These are phyloP conservation scores for Neoboletus magnificus DNA, from an alignment of 768 basidiomycete species.

Conservation along the genomic window DNA sequence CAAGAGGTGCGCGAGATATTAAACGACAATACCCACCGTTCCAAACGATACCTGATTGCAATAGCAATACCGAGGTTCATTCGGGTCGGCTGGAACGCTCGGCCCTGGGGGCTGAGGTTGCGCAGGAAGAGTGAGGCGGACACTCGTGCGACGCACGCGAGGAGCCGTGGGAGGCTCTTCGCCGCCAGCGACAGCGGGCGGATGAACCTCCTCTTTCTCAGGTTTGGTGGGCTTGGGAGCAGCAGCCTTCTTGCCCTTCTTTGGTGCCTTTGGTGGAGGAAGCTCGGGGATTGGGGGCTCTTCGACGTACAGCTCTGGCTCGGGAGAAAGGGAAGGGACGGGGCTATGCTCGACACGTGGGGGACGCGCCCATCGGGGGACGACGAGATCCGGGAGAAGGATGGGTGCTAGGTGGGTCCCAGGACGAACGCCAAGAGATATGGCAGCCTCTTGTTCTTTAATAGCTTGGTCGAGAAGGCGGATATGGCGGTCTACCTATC, in stretches of 20 bases:
- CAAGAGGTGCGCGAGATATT: neutral
- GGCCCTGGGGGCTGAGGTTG: constrained; percentile 18
- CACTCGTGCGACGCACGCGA: constrained; percentile 24
- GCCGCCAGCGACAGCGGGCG: neutral
- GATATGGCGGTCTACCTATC: constrained; percentile 76
- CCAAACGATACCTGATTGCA: constrained; percentile 81
- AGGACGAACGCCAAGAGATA: constrained; percentile 50
- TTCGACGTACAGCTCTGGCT: constrained; percentile 20
- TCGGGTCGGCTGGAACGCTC: constrained; percentile 35
- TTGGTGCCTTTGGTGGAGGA: constrained; percentile 15
- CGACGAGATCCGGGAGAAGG: constrained; percentile 59
- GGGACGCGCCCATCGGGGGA: constrained; percentile 51
- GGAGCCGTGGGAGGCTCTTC: constrained; percentile 7
- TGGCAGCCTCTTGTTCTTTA: constrained; percentile 54
- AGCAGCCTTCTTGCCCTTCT: constrained; percentile 24
- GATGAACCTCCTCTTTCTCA: constrained; percentile 18
- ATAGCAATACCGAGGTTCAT: constrained; percentile 71
- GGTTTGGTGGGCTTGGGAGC: constrained; percentile 8
- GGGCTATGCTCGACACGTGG: constrained; percentile 43
- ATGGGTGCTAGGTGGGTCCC: constrained; percentile 53
- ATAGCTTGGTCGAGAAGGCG: constrained; percentile 75
- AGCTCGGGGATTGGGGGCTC: constrained; percentile 10
- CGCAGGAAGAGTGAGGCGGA: constrained; percentile 38
- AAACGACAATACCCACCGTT: constrained; percentile 46
- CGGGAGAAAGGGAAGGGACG: constrained; percentile 35